Base-by-base conservation (phyloP, 179 eudicot species). In the Beta macrorhiza region DNA sequence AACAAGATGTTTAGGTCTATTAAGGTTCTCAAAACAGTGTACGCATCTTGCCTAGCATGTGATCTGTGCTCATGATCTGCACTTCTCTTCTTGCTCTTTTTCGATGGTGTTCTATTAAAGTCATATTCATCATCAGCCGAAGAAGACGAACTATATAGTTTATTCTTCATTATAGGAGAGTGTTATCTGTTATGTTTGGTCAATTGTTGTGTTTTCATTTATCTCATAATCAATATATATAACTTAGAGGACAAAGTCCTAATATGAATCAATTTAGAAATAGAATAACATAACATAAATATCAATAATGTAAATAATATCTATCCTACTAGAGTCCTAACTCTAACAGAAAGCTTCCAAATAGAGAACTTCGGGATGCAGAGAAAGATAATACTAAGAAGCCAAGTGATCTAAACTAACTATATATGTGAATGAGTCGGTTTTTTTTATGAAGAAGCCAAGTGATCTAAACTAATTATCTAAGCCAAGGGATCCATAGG, bases 71-170 rank as follows among this genome's bases (percentile, higher is more conserved):
- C 87, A 58, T 79, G 85, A 77, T 69, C 89, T 55, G 86, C 86
- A 67, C 80, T 90, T 89, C 88, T 92, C 78, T 88, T 91, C 81
- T 82, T 85, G 74, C 78, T 84, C 87, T 89, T 92, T 87, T 81
- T 96, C 75, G 86, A 83, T 52, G 98, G 97, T 37, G 89, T 93
- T 64, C 87, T 97, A 74, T 91, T 97, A 84, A 83, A 91, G 83
- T 96, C 99, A 84, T 96, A 96, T 86, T 96, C 98, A 84, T 92
- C 98, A 84, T 96, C 99, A 62, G 96, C 98, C 82, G 74, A 91
- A 77, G 86, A 85, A 61, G 90, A 83, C 72, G 84, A 44, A 65
- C 86, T 92, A 83, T 79, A 96, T 62, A 78, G 80, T 52, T 88
- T 86, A 83, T 94, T 94, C 51, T 88, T 92, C 87, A 86, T 87